Evolutionary conservation across 371 early-diverging fungal species (phyloP).

Genomic region (Apophysomyces variabilis): DNA sequence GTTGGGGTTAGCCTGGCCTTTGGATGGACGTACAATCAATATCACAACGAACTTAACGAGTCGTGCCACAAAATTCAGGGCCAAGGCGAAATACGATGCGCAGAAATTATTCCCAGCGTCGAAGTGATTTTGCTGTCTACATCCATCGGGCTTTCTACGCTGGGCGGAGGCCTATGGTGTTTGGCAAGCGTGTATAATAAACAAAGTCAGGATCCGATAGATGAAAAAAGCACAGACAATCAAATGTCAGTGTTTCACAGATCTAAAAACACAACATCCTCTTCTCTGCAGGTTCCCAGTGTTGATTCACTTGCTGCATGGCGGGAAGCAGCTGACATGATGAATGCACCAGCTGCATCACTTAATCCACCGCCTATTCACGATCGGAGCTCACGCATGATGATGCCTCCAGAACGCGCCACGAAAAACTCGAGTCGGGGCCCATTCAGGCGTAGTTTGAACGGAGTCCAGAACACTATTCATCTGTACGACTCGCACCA

Average conservation of each 20-base stretch:
- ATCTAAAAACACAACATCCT: slow-evolving; percentile 14
- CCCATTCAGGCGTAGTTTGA: slow-evolving; percentile 13
- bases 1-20: slow-evolving; percentile 25
- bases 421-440: slow-evolving; percentile 10
- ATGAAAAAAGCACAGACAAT: slow-evolving; percentile 3
- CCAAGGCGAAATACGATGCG: slow-evolving; percentile 25
- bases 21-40: slow-evolving; percentile 23
- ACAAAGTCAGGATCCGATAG: background rate
- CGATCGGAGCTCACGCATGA: slow-evolving; percentile 1
- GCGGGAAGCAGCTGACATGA: slow-evolving; percentile 19
- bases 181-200: slow-evolving; percentile 12
- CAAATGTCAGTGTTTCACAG: slow-evolving; percentile 6
- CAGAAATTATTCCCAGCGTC: slow-evolving; percentile 19
- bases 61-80: slow-evolving; percentile 19
- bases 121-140: slow-evolving; percentile 35
- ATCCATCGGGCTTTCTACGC: slow-evolving; percentile 25
- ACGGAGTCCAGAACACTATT: slow-evolving; percentile 14
- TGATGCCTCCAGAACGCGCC: slow-evolving; percentile 4
- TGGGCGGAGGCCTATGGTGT: slow-evolving; percentile 24
- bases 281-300: slow-evolving; percentile 10
- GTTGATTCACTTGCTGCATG: slow-evolving; percentile 21
- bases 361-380: slow-evolving; percentile 7
- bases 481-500: slow-evolving; percentile 15
- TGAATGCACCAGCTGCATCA: slow-evolving; percentile 12
- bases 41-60: slow-evolving; percentile 11